These are phyloP conservation scores for Waltiozyma sp. DNA, from an alignment of 1,139 yeast species.

Conservation along the genomic window DNA sequence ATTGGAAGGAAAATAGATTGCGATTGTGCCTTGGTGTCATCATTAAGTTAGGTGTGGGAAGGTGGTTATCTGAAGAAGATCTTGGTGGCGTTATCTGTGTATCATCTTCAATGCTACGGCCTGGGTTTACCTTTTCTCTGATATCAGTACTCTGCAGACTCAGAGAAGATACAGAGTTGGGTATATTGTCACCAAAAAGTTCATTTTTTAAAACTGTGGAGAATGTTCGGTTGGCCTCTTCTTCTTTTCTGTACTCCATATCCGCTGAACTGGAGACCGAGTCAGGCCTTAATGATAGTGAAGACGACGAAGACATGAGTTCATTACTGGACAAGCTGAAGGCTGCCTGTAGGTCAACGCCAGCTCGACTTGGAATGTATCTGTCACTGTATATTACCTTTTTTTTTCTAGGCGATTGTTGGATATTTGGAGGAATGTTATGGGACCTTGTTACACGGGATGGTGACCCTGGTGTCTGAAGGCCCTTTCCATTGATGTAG, in stretches of 20 bases:
- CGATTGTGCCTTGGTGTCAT: constrained; percentile 46
- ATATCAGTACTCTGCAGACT: constrained; percentile 3
- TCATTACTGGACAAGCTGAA: constrained; percentile 51
- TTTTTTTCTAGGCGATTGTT: constrained; percentile 17
- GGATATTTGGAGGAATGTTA: constrained; percentile 5
- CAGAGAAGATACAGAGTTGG: constrained; percentile 6
- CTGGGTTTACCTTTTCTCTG: constrained; percentile 7
- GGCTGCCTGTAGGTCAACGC: constrained; percentile 83
- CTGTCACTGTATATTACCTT: constrained; percentile 56
- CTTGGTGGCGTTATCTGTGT: constrained; percentile 14
- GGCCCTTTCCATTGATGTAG: constrained; percentile 2
- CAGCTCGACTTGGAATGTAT: constrained; percentile 77
- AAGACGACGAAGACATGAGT: constrained; percentile 6
- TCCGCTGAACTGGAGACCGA: constrained; percentile 38
- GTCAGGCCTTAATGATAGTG: constrained; percentile 6
- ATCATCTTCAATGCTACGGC: constrained; percentile 1
- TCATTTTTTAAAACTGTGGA: constrained; percentile 82
- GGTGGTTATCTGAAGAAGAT: constrained; percentile 7
- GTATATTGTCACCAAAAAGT: constrained; percentile 70
- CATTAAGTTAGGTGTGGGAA: constrained; percentile 8
- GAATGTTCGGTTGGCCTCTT: constrained; percentile 81
- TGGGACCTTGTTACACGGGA: constrained; percentile 15
- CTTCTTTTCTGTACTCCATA: constrained; percentile 55
- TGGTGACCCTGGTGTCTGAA: constrained; percentile 18
- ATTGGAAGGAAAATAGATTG: constrained; percentile 60